Evolutionary conservation across 2,329 filamentous ascomycete species (phyloP), one percentile per base, ranked within the genome.

Genomic region (Monosporascus sp.): DNA sequence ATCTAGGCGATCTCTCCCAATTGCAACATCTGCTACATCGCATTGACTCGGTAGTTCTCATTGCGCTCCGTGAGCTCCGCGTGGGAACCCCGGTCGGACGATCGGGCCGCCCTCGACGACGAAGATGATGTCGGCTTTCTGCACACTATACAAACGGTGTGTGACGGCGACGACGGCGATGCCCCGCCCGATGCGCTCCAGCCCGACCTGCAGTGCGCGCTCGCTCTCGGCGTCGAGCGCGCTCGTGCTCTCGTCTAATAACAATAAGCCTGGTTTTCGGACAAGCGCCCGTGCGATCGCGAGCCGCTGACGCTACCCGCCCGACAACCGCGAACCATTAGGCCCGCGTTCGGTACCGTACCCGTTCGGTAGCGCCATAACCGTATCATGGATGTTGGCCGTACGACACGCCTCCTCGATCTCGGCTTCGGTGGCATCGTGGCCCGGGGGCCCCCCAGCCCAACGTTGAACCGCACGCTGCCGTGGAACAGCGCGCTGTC

Each of bases 231-330:
- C 76, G 61, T 90, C 87, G 2, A 91, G 72, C 5, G 83, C 85
- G 31, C 79, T 83, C 0, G 87, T 90, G 7, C 84, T 81, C 70
- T 90, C 87, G 60, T 90, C 87, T 0, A 90, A 72, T 27, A 90
- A 76, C 14, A 90, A 67, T 2, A 90, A 72, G 49, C 81, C 76
- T 0, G 87, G 87, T 20, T 78, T 74, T 0, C 87, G 77, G 2
- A 87, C 73, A 0, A 89, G 73, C 2, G 87, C 86, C 8, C 88
- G 76, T 0, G 87, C 87, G 59, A 90, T 89, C 1, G 82, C 80
- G 18, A 90, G 64, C 2, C 87, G 76, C 64, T 90, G 87, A 7
- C 81, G 81, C 65, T 90, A 87, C 0, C 88, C 87, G 7, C 87
- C 87, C 0, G 84, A 88, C 3, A 90, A 67, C 20, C 82, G 75